These are phyloP conservation scores for Phytophthora rubi DNA, from an alignment of 352 stramenopile genomes.

Conservation along the genomic window DNA sequence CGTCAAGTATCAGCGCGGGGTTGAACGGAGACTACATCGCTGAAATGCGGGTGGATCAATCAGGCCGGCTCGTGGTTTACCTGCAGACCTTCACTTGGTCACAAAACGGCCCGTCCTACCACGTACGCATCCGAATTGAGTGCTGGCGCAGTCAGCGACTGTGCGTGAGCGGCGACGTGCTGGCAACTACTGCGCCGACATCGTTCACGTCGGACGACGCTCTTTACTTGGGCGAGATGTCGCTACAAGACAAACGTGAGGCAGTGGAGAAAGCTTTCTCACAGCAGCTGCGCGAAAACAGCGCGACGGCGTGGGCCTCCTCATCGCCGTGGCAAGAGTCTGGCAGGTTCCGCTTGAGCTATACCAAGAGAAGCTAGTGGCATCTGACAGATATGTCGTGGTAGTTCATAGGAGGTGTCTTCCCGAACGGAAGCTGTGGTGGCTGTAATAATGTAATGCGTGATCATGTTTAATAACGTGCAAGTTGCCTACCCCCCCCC, in stretches of 20 bases:
- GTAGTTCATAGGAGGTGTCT: too few relatives aligned
- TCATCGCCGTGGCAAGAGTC: constrained; percentile 30
- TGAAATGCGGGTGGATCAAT: constrained; percentile 43
- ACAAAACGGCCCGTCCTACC: constrained; percentile 31
- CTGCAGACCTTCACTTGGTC: constrained; percentile 51
- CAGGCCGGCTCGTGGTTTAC: constrained; percentile 46
- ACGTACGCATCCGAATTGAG: constrained; percentile 49
- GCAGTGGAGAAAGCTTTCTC: constrained; percentile 22
- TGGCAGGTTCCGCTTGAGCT: constrained; percentile 39
- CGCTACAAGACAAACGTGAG: constrained; percentile 44
- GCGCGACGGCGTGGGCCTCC: neutral
- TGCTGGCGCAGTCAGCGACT: constrained; percentile 52
- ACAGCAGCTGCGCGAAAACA: neutral
- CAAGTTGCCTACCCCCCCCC: too few relatives aligned
- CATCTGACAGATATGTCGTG: too few relatives aligned
- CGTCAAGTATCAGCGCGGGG: constrained; percentile 27
- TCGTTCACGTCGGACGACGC: constrained; percentile 39
- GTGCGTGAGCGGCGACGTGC: constrained; percentile 53
- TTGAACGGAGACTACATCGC: constrained; percentile 57
- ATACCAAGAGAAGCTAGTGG: constrained; percentile 4
- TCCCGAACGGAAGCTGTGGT: too few relatives aligned
- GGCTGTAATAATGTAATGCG: too few relatives aligned
- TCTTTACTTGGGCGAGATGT: constrained; percentile 45
- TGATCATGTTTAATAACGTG: too few relatives aligned
- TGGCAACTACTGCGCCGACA: constrained; percentile 33